Percentiles rank a stretch among this genome's conserved stretches.
Conservation (phyloP, 768 basidiomycete genomes). For the Saitozyma sp. region DNA sequence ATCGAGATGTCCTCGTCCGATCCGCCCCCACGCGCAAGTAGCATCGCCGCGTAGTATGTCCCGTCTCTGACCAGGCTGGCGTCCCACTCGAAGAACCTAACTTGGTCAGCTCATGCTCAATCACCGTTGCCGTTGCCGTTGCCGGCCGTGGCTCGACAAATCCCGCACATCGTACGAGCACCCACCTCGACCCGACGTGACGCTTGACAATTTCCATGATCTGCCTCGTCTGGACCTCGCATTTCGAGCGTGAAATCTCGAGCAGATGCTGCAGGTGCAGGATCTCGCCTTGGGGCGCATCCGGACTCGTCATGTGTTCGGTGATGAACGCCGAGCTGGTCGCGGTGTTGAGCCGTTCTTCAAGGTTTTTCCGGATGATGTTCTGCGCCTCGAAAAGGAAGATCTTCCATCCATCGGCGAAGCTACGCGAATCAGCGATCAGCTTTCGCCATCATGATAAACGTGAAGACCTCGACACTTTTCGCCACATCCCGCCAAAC, state of each 20-base stretch:
- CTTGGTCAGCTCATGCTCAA: too few relatives aligned
- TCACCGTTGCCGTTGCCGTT: too few relatives aligned
- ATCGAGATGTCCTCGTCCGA: constrained; percentile 59
- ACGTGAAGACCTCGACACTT: constrained; percentile 47
- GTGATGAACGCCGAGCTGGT: constrained; percentile 57
- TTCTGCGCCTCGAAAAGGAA: constrained; percentile 89
- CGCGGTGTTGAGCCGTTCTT: constrained; percentile 64
- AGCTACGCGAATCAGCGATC: constrained; percentile 41
- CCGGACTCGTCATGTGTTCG: constrained; percentile 34
- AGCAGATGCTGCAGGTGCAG: constrained; percentile 54
- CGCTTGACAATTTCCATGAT: constrained; percentile 58
- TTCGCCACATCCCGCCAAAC: constrained; percentile 64
- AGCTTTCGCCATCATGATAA: background rate
- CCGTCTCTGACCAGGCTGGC: constrained; percentile 83
- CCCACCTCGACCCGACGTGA: constrained; percentile 66
- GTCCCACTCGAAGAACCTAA: constrained; percentile 67
- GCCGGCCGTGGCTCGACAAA: too few relatives aligned
- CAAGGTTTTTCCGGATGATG: constrained; percentile 78
- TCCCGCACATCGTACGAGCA: too few relatives aligned
- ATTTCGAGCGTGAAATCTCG: constrained; percentile 57
- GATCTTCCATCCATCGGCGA: constrained; percentile 80
- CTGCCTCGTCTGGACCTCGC: constrained; percentile 57
- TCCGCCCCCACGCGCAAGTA: constrained; percentile 65
- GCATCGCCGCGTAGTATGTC: constrained; percentile 79
- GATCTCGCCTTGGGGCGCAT: constrained; percentile 28